phyloP scores from a whole-genome alignment of 345 rosid species.

The Camelina sativa region DNA sequence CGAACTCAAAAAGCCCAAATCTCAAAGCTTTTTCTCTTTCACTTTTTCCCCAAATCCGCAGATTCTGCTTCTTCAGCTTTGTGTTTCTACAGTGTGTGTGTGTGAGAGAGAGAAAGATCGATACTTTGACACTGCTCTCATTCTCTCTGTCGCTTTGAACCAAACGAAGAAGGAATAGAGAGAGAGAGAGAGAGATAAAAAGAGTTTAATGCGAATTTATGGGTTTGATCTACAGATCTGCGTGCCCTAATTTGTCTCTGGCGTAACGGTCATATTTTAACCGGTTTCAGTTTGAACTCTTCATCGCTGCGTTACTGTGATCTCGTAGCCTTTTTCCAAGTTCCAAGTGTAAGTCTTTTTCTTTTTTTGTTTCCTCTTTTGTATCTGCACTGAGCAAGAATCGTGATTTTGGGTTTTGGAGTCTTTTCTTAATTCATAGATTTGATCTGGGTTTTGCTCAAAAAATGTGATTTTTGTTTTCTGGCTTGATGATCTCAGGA shows the following conservation, averaged over 20 bases:
- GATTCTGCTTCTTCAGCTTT: conserved; percentile 17
- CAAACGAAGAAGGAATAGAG: background rate
- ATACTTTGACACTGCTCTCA: background rate
- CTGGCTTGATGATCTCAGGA: conserved; percentile 2
- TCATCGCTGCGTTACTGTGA: background rate
- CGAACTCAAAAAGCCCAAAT: conserved; percentile 41
- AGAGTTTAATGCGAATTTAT: conserved; percentile 22
- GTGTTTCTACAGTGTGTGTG: background rate
- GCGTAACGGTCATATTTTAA: conserved; percentile 54
- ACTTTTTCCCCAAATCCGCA: background rate
- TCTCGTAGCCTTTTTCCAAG: background rate
- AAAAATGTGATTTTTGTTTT: conserved; percentile 30
- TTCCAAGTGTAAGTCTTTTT: background rate
- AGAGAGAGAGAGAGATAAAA: background rate
- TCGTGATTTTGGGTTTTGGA: background rate
- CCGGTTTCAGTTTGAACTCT: background rate
- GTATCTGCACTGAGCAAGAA: background rate
- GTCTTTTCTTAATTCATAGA: background rate
- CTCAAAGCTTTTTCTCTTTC: conserved; percentile 18
- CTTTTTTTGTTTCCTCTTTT: background rate
- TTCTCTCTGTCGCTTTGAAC: conserved; percentile 22
- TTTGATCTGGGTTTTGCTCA: conserved; percentile 3
- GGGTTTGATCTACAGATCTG: conserved; percentile 39
- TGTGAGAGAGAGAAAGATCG: background rate
- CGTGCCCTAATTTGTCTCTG: conserved; percentile 40